A percentile compares a stretch with the other conserved stretches of the same genome.
Evolutionary conservation across 768 basidiomycete genomes (phyloP).

Genomic region (Mycena chlorophos): DNA sequence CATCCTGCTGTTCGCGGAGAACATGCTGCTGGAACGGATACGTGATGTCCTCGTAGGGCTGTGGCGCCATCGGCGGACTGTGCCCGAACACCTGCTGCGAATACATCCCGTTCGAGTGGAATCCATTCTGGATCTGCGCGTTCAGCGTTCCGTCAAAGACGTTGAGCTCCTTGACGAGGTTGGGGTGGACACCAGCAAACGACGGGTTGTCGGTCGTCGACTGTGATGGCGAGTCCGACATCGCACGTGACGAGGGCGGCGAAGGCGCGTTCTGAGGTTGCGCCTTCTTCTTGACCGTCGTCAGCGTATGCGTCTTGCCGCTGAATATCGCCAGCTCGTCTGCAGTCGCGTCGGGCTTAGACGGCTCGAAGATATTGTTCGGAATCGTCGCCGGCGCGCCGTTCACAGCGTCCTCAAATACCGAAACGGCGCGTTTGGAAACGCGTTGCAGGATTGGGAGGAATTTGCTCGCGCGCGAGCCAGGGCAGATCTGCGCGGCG

Average conservation of each 20-base stretch:
- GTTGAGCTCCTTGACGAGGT: conserved; percentile 53
- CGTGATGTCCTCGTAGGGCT: conserved; percentile 25
- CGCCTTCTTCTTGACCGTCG: conserved; percentile 41
- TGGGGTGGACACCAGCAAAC: conserved; percentile 56
- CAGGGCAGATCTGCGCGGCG: conserved; percentile 41
- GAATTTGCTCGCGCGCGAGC: conserved; percentile 61
- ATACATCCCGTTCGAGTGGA: conserved; percentile 38
- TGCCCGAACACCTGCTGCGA: conserved; percentile 29
- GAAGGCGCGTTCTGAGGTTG: conserved; percentile 19
- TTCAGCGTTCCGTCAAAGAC: conserved; percentile 57
- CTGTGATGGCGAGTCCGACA: conserved; percentile 36
- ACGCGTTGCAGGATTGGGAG: conserved; percentile 66
- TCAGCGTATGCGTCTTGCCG: conserved; percentile 68
- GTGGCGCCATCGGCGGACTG: too few species aligned
- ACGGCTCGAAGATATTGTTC: conserved; percentile 61
- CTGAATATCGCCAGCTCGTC: conserved; percentile 78
- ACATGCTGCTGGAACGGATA: conserved; percentile 31
- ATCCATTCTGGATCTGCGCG: conserved; percentile 50
- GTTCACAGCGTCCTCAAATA: conserved; percentile 47
- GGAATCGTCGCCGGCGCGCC: conserved; percentile 47
- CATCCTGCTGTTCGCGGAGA: conserved; percentile 29
- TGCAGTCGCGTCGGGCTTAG: conserved; percentile 44
- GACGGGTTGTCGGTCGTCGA: conserved; percentile 36
- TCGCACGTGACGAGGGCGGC: conserved; percentile 25
- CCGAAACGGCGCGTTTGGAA: conserved; percentile 58